Percentiles rank a stretch among this genome's conserved stretches.
Conservation (phyloP, 108 stramenopile genomes). For the Nitzschia sp. region DNA sequence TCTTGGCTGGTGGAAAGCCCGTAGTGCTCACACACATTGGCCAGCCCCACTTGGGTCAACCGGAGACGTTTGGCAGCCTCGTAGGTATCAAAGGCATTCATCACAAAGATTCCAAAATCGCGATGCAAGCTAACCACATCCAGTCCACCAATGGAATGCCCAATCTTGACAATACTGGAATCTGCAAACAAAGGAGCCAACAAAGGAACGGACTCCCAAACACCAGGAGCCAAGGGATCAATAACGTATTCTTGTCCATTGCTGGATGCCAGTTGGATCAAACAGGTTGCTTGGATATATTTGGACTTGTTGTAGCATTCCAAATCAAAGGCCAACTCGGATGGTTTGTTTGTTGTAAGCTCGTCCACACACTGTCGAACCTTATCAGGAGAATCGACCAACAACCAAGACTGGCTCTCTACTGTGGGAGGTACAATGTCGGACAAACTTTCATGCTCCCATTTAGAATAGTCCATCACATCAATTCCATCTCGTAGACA, state of each 20-base stretch:
- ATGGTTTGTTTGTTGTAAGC: slow-evolving; percentile 25
- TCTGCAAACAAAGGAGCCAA: slow-evolving; percentile 82
- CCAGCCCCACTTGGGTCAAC: slow-evolving; percentile 48
- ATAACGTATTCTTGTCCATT: slow-evolving; percentile 73
- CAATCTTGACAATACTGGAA: slow-evolving; percentile 88
- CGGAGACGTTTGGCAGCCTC: slow-evolving; percentile 64
- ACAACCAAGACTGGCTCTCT: slow-evolving; percentile 37
- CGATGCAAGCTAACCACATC: slow-evolving; percentile 88
- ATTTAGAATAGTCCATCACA: slow-evolving; percentile 42
- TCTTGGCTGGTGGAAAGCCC: slow-evolving; percentile 53
- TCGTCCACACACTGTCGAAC: slow-evolving; percentile 64
- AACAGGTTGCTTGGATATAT: slow-evolving; percentile 56
- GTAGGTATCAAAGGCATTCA: slow-evolving; percentile 93
- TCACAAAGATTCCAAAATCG: slow-evolving; percentile 91
- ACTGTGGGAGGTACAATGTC: slow-evolving; percentile 36
- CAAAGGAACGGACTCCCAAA: slow-evolving; percentile 52
- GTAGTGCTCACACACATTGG: slow-evolving; percentile 63
- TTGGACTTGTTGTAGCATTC: slow-evolving; percentile 67
- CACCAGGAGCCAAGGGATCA: slow-evolving; percentile 69
- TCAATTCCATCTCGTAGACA: slow-evolving; percentile 51
- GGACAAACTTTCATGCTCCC: slow-evolving; percentile 48
- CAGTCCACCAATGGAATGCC: slow-evolving; percentile 84
- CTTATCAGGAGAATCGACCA: slow-evolving; percentile 65
- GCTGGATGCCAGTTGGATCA: slow-evolving; percentile 71
- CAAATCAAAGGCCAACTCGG: slow-evolving; percentile 81